These are phyloP conservation scores for Nothophaeocryptopus gaeumannii DNA, from an alignment of 2,329 filamentous ascomycete species.

Conservation along the genomic window DNA sequence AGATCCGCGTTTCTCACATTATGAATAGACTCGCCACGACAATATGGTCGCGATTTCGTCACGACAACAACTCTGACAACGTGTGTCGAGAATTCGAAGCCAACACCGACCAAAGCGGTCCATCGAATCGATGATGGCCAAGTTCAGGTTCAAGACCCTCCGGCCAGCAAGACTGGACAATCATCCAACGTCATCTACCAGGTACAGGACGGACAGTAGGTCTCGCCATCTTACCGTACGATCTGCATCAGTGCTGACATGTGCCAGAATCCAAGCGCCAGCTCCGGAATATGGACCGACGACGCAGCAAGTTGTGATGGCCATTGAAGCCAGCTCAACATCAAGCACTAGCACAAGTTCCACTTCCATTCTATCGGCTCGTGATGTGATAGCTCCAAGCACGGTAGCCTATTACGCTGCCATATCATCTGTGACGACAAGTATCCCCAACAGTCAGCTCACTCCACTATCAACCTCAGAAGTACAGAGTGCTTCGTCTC, in stretches of 20 bases:
- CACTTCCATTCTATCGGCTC: constrained; percentile 8
- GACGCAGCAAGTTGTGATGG: background rate
- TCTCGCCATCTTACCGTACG: background rate
- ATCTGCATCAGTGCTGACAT: too few relatives aligned
- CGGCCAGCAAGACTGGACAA: too few relatives aligned
- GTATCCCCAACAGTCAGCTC: constrained; percentile 27
- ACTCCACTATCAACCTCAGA: constrained; percentile 29
- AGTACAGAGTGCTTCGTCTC: constrained; percentile 29
- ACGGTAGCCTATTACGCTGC: background rate
- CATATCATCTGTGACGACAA: constrained; percentile 18
- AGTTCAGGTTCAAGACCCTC: constrained; percentile 11
- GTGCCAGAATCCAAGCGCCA: constrained; percentile 13
- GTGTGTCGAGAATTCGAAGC: background rate
- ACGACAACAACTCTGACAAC: constrained; percentile 1
- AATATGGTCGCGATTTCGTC: too few relatives aligned
- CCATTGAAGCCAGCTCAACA: constrained; percentile 1
- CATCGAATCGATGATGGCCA: constrained; percentile 24
- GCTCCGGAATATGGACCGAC: constrained; percentile 1
- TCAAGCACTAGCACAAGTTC: constrained; percentile 12
- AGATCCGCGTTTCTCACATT: too few relatives aligned
- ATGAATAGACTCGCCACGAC: too few relatives aligned
- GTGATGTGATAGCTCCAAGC: constrained; percentile 3
- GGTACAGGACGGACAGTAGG: constrained; percentile 17
- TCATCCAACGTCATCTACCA: constrained; percentile 9
- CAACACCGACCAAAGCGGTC: constrained; percentile 5